These are phyloP conservation scores for Penstemon davidsonii DNA, from an alignment of 257 asterid species.

Conservation along the genomic window DNA sequence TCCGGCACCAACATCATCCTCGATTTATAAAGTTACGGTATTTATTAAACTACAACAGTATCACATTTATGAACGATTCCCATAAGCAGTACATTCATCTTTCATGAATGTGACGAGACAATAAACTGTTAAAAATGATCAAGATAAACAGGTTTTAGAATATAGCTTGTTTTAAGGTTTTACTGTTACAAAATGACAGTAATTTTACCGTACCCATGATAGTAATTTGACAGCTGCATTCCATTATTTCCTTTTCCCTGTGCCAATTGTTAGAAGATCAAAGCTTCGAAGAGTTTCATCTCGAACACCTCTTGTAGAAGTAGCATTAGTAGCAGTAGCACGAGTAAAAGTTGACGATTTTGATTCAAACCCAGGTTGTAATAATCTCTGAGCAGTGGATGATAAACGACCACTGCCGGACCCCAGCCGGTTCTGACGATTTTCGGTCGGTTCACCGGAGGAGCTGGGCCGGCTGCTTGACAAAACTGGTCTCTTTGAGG, in stretches of 20 bases:
- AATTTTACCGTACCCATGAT: neutral
- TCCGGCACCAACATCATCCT: too few species aligned
- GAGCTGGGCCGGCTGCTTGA: slow-evolving; percentile 83
- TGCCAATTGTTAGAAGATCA: slow-evolving; percentile 70
- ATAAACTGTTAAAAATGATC: neutral
- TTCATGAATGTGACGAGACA: slow-evolving; percentile 2
- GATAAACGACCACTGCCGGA: slow-evolving; percentile 56
- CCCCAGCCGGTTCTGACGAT: slow-evolving; percentile 54
- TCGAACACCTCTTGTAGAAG: slow-evolving; percentile 48
- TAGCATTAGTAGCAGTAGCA: slow-evolving; percentile 25
- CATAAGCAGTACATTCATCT: slow-evolving; percentile 25
- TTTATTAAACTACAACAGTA: too few species aligned
- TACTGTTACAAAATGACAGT: neutral
- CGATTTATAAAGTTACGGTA: too few species aligned
- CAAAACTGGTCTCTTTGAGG: slow-evolving; percentile 62
- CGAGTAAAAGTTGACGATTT: slow-evolving; percentile 74
- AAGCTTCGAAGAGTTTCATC: slow-evolving; percentile 82
- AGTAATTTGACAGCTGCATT: slow-evolving; percentile 1
- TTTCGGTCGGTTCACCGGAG: slow-evolving; percentile 65
- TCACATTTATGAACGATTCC: neutral
- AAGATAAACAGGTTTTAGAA: slow-evolving; percentile 15
- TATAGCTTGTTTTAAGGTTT: slow-evolving; percentile 11
- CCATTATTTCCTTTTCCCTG: slow-evolving; percentile 62
- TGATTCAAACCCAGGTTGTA: slow-evolving; percentile 75
- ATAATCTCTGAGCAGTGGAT: slow-evolving; percentile 55